Conservation (phyloP, 352 stramenopile species). For the Plasmopara viticola region DNA sequence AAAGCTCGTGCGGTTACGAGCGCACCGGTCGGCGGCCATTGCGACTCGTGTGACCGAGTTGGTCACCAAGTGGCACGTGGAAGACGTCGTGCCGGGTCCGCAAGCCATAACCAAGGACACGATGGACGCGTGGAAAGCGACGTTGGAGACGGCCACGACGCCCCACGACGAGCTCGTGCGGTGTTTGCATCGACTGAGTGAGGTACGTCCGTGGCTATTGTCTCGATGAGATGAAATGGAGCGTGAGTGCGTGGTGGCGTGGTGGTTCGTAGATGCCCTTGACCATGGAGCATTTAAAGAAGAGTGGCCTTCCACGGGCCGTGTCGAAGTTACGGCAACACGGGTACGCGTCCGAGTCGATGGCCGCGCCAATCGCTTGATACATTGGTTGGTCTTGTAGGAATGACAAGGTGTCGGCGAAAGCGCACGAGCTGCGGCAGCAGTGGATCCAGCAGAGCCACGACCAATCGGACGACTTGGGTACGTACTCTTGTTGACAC, state of each 20-base stretch:
- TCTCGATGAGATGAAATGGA: too few species aligned
- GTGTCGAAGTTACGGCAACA: constrained; percentile 71
- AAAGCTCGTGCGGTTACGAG: constrained; percentile 34
- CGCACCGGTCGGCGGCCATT: constrained; percentile 27
- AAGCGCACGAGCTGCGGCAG: constrained; percentile 56
- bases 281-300: constrained; percentile 57
- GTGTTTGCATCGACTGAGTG: constrained; percentile 43
- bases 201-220: constrained; percentile 20
- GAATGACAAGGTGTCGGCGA: constrained; percentile 74
- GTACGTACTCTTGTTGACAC: constrained; percentile 1
- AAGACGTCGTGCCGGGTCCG: constrained; percentile 39
- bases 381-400: constrained; percentile 21
- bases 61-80: constrained; percentile 40
- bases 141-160: constrained; percentile 38
- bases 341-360: constrained; percentile 35
- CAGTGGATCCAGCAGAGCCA: constrained; percentile 63
- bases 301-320: constrained; percentile 52
- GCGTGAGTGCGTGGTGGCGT: not conserved
- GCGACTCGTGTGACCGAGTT: constrained; percentile 28
- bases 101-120: constrained; percentile 51
- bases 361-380: not conserved
- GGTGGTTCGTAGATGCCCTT: constrained; percentile 40
- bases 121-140: constrained; percentile 53
- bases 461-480: constrained; percentile 28
- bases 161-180: constrained; percentile 65